These are phyloP conservation scores for Quaeritorhiza haematococci DNA, from an alignment of 371 early-diverging fungal species.

Conservation along the genomic window DNA sequence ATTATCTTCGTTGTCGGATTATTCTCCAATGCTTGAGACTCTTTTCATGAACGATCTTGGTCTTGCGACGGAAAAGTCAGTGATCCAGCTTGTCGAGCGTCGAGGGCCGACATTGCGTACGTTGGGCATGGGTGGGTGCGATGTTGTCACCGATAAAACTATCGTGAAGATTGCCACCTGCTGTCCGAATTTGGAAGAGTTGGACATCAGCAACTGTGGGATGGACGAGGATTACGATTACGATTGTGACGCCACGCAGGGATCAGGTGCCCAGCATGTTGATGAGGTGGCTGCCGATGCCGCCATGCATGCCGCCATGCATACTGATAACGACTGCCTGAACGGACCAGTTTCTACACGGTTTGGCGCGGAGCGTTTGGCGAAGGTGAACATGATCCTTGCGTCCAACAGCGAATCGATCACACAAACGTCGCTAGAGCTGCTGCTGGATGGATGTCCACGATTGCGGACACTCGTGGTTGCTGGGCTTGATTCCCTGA, in stretches of 20 bases:
- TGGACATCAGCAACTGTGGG: slow-evolving; percentile 6
- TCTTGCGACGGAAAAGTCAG: background rate
- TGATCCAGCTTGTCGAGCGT: background rate
- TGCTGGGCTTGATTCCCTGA: background rate
- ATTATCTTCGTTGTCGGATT: background rate
- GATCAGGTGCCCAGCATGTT: no score
- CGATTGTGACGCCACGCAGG: no score
- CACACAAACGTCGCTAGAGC: background rate
- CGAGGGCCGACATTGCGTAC: slow-evolving; percentile 3
- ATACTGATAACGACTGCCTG: no score
- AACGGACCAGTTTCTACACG: no score
- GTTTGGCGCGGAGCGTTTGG: no score
- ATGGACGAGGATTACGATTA: no score
- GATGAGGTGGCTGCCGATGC: no score
- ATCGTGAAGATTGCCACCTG: background rate
- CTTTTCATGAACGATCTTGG: slow-evolving; percentile 7
- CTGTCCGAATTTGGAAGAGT: slow-evolving; percentile 1
- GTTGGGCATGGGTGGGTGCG: slow-evolving; percentile 3
- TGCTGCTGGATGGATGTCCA: background rate
- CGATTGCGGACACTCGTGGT: slow-evolving; percentile 1
- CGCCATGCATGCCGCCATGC: no score
- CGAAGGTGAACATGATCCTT: no score
- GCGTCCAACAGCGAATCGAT: background rate
- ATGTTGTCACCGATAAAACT: background rate
- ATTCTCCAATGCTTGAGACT: slow-evolving; percentile 3